These are phyloP conservation scores for Echinosophora koreensis DNA, from an alignment of 306 rosid genomes.

Conservation along the genomic window DNA sequence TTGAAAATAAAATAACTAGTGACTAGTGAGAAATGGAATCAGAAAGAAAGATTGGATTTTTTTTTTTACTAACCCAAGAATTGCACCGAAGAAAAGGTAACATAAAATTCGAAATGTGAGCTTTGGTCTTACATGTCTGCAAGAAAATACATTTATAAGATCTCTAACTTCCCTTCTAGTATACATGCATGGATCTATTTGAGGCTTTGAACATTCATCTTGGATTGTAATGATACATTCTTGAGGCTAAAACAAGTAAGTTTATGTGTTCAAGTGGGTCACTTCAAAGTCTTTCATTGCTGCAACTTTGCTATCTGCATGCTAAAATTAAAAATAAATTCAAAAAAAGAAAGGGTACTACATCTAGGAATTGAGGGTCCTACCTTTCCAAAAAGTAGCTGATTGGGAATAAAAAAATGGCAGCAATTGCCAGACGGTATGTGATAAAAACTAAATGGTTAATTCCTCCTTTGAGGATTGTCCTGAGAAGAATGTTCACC, in stretches of 20 bases:
- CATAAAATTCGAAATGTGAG: slow-evolving; percentile 71
- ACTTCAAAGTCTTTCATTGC: slow-evolving; percentile 10
- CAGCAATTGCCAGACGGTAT: slow-evolving; percentile 70
- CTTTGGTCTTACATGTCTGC: slow-evolving; percentile 71
- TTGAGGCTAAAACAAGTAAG: slow-evolving; percentile 11
- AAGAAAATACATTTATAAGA: slow-evolving; percentile 38
- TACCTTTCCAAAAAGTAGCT: slow-evolving; percentile 83
- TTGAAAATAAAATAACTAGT: neutral
- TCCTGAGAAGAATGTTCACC: slow-evolving; percentile 86
- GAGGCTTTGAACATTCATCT: neutral
- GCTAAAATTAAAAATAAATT: slow-evolving; percentile 20
- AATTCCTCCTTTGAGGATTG: slow-evolving; percentile 80
- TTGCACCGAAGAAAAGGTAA: slow-evolving; percentile 86
- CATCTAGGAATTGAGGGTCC: slow-evolving; percentile 16
- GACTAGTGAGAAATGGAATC: slow-evolving; percentile 11
- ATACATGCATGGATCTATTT: neutral
- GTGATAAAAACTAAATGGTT: slow-evolving; percentile 92
- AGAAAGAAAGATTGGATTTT: neutral
- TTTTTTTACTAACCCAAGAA: slow-evolving; percentile 74
- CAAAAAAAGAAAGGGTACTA: neutral
- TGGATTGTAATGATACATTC: slow-evolving; percentile 35
- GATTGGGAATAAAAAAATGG: slow-evolving; percentile 81
- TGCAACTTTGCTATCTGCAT: neutral
- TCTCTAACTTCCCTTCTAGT: neutral
- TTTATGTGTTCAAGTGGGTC: neutral